Conservation (phyloP, 208 protist species). For the Naegleria fowleri region DNA sequence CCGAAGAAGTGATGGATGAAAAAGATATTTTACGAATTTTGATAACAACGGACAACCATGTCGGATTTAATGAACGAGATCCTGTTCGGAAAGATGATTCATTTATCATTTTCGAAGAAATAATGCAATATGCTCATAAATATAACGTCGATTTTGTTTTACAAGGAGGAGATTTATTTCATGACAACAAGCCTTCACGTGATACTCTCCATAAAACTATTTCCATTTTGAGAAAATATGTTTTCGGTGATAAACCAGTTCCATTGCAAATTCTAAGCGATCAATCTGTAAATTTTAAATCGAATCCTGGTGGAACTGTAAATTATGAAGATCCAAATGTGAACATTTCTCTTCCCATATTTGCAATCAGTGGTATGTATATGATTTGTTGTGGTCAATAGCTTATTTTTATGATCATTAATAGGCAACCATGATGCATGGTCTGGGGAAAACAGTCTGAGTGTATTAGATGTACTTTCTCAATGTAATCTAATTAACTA, state of each 20-base stretch:
- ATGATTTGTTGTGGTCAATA: not conserved
- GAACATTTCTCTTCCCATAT: conserved; percentile 95
- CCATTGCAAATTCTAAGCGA: conserved; percentile 82
- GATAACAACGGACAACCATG: conserved; percentile 92
- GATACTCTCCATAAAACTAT: conserved; percentile 73
- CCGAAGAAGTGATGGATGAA: not conserved
- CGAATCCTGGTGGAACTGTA: conserved; percentile 34
- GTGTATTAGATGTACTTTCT: conserved; percentile 88
- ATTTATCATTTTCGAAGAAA: conserved; percentile 96
- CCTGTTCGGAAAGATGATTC: conserved; percentile 91
- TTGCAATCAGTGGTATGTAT: conserved; percentile 90
- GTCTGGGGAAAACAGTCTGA: conserved; percentile 75
- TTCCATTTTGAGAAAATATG: conserved; percentile 74
- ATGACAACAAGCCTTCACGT: conserved; percentile 97
- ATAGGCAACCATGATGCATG: conserved; percentile 96
- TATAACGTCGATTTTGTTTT: conserved; percentile 92
- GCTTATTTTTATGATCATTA: not conserved
- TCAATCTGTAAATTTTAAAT: conserved; percentile 75
- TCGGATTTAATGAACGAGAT: conserved; percentile 89
- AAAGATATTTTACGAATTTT: conserved; percentile 71
- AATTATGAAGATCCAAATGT: conserved; percentile 95
- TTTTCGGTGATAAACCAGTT: conserved; percentile 78
- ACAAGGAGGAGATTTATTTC: conserved; percentile 96
- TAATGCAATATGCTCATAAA: conserved; percentile 81
- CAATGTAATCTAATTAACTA: conserved; percentile 94